Evolutionary conservation across 192 early-diverging fungal species (phyloP), one percentile per base, ranked within the genome.

Genomic region (Martensiomyces pterosporus): DNA sequence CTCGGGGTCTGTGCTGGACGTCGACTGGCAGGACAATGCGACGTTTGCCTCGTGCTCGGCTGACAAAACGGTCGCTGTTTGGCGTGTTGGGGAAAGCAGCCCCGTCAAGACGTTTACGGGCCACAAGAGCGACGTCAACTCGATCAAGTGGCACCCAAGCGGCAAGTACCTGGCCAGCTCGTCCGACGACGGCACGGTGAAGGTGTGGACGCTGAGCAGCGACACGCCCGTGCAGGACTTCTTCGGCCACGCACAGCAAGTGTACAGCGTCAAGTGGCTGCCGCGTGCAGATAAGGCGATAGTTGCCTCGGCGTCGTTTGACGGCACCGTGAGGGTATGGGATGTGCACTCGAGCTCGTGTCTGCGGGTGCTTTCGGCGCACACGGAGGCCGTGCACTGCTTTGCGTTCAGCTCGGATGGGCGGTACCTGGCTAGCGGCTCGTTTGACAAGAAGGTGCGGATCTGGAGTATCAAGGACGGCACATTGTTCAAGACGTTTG

Each of bases 21-120:
- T 92, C 8, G 95, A 93, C 65, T 98, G 95, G 95, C 77, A 82
- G 45, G 92, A 98, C 59, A 86, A 93, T 60, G 64, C 72, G 1
- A 98, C 90, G 7, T 91, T 96, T 79, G 93, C 95, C 4, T 89
- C 90, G 0, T 89, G 86, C 47, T 88, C 89, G 24, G 77, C 77
- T 13, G 95, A 98, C 60, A 81, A 81, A 34, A 72, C 76, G 7
- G 84, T 98, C 3, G 85, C 79, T 42, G 82, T 98, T 0, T 96
- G 91, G 67, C 77, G 78, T 37, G 80, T 92, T 17, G 86, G 84
- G 15, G 66, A 60, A 15, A 49, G 67, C 2, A 70, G 79, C n/a
- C 89, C 93, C 0, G 24, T 94, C n/a, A 77, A 75, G 49, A 81
- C 77, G 21, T 90, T 85, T 62, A 53, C 57, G 4, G 89, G 88